Evolutionary conservation across 2,329 filamentous ascomycete genomes (phyloP).

Genomic region (Aureobasidium mangrovei): DNA sequence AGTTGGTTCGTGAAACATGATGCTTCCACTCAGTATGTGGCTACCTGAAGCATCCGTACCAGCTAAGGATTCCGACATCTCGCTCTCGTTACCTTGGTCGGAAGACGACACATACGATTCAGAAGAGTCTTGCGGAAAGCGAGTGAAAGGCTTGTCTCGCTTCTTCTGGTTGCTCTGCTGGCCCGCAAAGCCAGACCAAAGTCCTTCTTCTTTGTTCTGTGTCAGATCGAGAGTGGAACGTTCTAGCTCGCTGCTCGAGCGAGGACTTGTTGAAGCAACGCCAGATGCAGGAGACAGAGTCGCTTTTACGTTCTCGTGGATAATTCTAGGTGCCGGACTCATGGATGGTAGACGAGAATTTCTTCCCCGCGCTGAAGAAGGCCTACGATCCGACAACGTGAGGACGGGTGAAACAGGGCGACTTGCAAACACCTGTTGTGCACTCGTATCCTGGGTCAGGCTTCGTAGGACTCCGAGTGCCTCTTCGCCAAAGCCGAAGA

Average conservation of each 20-base stretch:
- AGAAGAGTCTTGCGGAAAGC: slow-evolving; percentile 49
- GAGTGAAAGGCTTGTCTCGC: not conserved
- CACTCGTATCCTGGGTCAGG: slow-evolving; percentile 55
- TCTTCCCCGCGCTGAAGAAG: slow-evolving; percentile 4
- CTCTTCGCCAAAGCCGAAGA: slow-evolving; percentile 78
- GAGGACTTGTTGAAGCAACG: slow-evolving; percentile 29
- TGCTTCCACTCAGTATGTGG: slow-evolving; percentile 78
- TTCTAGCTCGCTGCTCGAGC: slow-evolving; percentile 35
- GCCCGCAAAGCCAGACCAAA: not conserved
- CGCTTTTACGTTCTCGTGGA: slow-evolving; percentile 33
- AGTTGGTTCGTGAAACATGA: slow-evolving; percentile 77
- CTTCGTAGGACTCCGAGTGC: slow-evolving; percentile 69
- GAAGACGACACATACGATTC: slow-evolving; percentile 55
- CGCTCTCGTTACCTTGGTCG: slow-evolving; percentile 19
- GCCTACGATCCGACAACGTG: not conserved
- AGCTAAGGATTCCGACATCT: slow-evolving; percentile 48
- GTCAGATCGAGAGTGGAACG: slow-evolving; percentile 32
- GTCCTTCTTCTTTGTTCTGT: slow-evolving; percentile 26
- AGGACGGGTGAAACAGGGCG: not conserved
- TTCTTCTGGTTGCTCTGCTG: not conserved
- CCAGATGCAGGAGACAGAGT: slow-evolving; percentile 36
- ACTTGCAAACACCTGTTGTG: slow-evolving; percentile 12
- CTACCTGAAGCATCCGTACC: slow-evolving; percentile 75
- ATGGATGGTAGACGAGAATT: slow-evolving; percentile 11
- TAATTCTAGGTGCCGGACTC: slow-evolving; percentile 6